phyloP scores from a whole-genome alignment of 2,329 filamentous ascomycete genomes.

The Byssothecium circinans region DNA sequence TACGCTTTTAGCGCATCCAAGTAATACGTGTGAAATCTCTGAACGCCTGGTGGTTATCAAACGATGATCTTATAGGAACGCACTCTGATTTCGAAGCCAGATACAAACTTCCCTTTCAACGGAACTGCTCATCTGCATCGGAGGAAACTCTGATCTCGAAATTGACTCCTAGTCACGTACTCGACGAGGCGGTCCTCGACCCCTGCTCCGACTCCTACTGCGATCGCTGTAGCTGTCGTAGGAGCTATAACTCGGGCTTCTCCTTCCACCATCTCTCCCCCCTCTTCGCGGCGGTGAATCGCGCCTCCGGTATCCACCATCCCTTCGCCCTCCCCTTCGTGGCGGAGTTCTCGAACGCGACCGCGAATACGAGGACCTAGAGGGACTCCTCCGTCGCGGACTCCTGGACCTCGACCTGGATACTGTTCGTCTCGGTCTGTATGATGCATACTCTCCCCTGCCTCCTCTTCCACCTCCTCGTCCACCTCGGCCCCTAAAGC shows the following conservation, averaged over 20 bases:
- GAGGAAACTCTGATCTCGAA: too few species aligned
- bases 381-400: constrained; percentile 45
- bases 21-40: too few species aligned
- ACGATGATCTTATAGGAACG: too few species aligned
- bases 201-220: constrained; percentile 48
- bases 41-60: too few species aligned
- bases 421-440: constrained; percentile 30
- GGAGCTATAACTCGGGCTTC: constrained; percentile 65
- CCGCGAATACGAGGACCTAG: constrained; percentile 45
- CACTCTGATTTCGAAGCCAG: too few species aligned
- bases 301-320: constrained; percentile 35
- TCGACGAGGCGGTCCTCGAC: constrained; percentile 34
- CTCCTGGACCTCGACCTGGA: constrained; percentile 47
- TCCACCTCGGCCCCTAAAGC: constrained; percentile 34
- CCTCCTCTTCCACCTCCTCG: constrained; percentile 39
- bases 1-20: too few species aligned
- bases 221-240: constrained; percentile 61
- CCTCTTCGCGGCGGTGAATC: constrained; percentile 47
- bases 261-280: constrained; percentile 53
- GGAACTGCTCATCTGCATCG: too few species aligned
- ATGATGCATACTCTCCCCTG: constrained; percentile 31
- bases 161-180: neutral
- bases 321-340: constrained; percentile 26
- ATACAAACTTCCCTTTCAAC: too few species aligned
- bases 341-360: constrained; percentile 37